Evolutionary conservation across 306 rosid species (phyloP).

Genomic region (Vigna nakashimae): DNA sequence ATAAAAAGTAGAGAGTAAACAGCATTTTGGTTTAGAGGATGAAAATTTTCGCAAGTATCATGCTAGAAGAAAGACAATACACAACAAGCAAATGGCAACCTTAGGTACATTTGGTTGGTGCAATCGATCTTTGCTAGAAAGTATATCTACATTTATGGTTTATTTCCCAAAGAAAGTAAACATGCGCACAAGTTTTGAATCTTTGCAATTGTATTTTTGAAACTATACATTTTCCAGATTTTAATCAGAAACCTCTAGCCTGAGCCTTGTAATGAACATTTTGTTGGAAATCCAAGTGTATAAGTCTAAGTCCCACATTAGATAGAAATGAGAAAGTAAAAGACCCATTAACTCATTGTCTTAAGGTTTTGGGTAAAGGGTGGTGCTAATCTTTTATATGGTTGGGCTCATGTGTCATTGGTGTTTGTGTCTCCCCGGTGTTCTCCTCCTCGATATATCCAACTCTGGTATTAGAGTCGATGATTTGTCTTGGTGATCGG

Average conservation of each 20-base stretch:
- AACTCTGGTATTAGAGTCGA: no score
- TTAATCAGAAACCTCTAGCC: constrained; percentile 26
- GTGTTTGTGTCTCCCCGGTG: no score
- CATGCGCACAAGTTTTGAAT: constrained; percentile 9
- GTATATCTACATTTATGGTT: constrained; percentile 30
- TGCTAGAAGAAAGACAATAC: background rate
- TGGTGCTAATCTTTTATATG: no score
- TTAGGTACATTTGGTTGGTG: constrained; percentile 5
- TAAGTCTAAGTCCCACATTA: no score
- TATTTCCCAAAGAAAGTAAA: background rate
- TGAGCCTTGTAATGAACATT: constrained; percentile 24
- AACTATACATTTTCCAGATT: constrained; percentile 18
- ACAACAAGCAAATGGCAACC: background rate
- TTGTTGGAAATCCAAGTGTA: no score
- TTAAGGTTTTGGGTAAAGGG: no score
- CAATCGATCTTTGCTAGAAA: background rate
- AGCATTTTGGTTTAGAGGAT: constrained; percentile 9
- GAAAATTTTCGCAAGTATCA: constrained; percentile 14
- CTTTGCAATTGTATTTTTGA: constrained; percentile 10
- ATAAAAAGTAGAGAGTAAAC: constrained; percentile 8
- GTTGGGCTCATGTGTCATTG: no score
- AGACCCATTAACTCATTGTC: no score
- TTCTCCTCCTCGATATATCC: no score
- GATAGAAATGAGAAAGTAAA: no score
- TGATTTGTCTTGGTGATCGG: no score